Base-by-base conservation (phyloP, 139 green algal species). In the Gonium pectorale region DNA sequence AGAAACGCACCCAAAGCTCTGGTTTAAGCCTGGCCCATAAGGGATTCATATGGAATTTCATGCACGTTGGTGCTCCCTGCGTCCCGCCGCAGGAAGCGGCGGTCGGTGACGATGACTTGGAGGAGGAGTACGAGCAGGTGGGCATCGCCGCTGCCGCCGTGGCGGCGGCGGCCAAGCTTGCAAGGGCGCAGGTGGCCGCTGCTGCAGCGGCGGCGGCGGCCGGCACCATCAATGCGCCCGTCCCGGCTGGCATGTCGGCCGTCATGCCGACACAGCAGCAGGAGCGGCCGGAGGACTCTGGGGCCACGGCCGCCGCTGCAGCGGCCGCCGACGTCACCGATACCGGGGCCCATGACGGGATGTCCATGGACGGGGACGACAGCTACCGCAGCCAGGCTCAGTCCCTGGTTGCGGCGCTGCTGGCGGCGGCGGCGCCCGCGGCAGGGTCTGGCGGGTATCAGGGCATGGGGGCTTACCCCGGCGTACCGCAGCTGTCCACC, bases 321-420 rank as follows among this genome's bases (percentile, higher is more conserved):
- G 70, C 46, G 21, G 70, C 46, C 5, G 70, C n/a, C 3, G 70
- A 9, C 46, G 69, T 78, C 40, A 43, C 11, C 43, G 43, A 2
- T 1, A 29, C 41, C 9, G 41, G 43, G 27, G n/a, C 49, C n/a
- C 6, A 33, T 74, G 51, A 56, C 9, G 40, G 22, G 31, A 9
- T 82, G 38, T n/a, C 22, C 2, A 26, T 67, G 40, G 41, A 51
- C 35, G 5, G 38, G 6, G 13, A 35, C 5, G 52, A 80, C 13
- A 37, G 52, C 26, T 68, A 56, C 52, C 72, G 52, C 21, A 72
- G 40, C 29, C 56, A 56, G 56, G 74, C 75, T 0, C 41, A 68
- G 75, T 70, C 52, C 2, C 56, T 82, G 41, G 75, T 82, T 29
- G 75, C 75, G 17, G 75, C 75, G 17, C 56, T 82, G 40, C 75